These are phyloP conservation scores for Sutorius eximius DNA, from an alignment of 1,284 basidiomycete species.

Conservation along the genomic window DNA sequence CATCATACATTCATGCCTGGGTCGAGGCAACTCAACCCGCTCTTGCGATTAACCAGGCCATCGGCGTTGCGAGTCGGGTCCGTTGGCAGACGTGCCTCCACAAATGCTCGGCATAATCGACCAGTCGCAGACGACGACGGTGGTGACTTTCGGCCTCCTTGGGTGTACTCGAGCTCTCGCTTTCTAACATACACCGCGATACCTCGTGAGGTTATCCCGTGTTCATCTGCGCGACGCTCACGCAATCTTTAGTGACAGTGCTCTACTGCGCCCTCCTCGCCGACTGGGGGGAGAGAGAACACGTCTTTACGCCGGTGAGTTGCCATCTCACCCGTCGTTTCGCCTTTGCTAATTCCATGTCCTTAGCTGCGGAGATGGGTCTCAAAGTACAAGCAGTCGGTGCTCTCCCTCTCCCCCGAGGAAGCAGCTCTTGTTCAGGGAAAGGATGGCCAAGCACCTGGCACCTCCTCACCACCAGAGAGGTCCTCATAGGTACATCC, in stretches of 20 bases:
- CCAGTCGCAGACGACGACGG: slow-evolving; percentile 18
- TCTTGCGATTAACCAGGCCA: slow-evolving; percentile 3
- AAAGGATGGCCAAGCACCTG: slow-evolving; percentile 1
- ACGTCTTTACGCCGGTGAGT: slow-evolving; percentile 68
- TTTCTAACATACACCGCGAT: slow-evolving; percentile 49
- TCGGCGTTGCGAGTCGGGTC: neutral
- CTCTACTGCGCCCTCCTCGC: slow-evolving; percentile 62
- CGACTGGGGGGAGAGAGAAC: slow-evolving; percentile 68
- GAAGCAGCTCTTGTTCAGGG: slow-evolving; percentile 36
- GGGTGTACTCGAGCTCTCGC: slow-evolving; percentile 51
- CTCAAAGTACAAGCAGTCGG: slow-evolving; percentile 39
- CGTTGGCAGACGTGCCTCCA: slow-evolving; percentile 18
- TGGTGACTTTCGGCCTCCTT: slow-evolving; percentile 53
- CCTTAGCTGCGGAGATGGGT: slow-evolving; percentile 50
- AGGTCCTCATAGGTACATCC: slow-evolving; percentile 2
- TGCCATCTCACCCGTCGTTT: neutral
- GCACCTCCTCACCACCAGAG: neutral
- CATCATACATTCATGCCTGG: slow-evolving; percentile 6
- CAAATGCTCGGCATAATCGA: slow-evolving; percentile 8
- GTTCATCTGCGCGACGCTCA: neutral
- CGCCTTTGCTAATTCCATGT: neutral
- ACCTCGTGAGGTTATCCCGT: slow-evolving; percentile 41
- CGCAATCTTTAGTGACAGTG: slow-evolving; percentile 41
- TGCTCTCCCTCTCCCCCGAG: slow-evolving; percentile 52
- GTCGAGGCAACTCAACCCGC: slow-evolving; percentile 6